Percentiles rank a stretch among this genome's conserved stretches.
Conservation (phyloP, 257 asterid genomes). For the Osmanthus fragrans region DNA sequence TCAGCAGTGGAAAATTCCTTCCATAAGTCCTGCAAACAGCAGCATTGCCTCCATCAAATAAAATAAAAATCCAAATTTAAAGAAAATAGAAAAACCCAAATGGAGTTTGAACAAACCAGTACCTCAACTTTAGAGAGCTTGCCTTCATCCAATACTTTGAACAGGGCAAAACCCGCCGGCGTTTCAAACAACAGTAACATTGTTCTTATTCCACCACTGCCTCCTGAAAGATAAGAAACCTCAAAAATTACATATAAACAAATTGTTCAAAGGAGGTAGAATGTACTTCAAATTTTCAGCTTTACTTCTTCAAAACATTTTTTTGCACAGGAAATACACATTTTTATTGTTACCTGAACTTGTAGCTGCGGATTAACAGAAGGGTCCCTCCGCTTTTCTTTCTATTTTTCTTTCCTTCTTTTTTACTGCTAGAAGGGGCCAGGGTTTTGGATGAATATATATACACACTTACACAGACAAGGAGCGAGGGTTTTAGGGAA, state of each 20-base stretch:
- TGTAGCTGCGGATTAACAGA: neutral
- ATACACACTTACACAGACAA: neutral
- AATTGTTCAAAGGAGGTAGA: neutral
- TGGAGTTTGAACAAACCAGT: neutral
- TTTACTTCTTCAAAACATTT: neutral
- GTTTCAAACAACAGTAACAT: conserved; percentile 57
- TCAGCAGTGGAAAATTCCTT: conserved; percentile 66
- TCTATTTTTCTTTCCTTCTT: neutral
- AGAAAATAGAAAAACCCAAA: too few relatives aligned
- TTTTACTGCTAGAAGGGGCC: neutral
- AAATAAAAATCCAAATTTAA: neutral
- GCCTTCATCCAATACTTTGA: conserved; percentile 61
- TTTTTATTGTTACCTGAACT: neutral
- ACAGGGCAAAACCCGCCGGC: conserved; percentile 62
- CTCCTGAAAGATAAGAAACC: neutral
- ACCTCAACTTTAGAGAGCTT: conserved; percentile 64
- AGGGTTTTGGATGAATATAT: neutral
- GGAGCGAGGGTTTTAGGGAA: neutral
- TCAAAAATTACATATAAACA: neutral
- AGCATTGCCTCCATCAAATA: neutral
- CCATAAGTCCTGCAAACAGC: conserved; percentile 60
- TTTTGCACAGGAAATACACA: neutral
- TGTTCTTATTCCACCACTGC: neutral
- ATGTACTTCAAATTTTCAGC: neutral
- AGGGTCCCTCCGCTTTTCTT: neutral